These are phyloP conservation scores for Calendula officinalis DNA, from an alignment of 129 eudicot species.

Conservation along the genomic window DNA sequence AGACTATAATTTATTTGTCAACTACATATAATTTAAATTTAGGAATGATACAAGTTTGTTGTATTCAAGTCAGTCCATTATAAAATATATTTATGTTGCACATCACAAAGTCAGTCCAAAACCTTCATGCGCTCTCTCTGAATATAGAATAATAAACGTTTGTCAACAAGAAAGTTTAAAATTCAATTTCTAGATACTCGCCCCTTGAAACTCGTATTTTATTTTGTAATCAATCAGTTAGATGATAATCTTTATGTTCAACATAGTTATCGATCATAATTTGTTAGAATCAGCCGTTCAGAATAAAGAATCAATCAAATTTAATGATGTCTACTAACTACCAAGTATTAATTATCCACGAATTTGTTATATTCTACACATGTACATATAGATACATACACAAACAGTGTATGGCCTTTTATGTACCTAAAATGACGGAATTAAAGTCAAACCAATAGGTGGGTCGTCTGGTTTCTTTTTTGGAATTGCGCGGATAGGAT, in stretches of 20 bases:
- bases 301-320: background rate
- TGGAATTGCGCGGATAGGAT: too few species aligned
- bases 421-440: too few species aligned
- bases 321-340: background rate
- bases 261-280: background rate
- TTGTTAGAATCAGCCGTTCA: background rate
- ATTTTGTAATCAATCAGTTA: background rate
- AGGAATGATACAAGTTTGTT: constrained; percentile 6
- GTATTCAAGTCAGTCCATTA: constrained; percentile 11
- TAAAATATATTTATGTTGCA: background rate
- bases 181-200: background rate
- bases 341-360: background rate
- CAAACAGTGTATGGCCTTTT: too few species aligned
- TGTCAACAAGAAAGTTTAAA: background rate
- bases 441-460: too few species aligned
- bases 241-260: background rate
- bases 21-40: background rate
- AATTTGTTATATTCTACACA: background rate
- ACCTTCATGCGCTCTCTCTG: constrained; percentile 8
- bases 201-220: constrained; percentile 12
- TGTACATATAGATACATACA: too few species aligned
- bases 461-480: too few species aligned
- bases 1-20: constrained; percentile 3
- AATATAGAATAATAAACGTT: background rate
- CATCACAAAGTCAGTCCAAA: constrained; percentile 14